Evolutionary conservation across 2,329 filamentous ascomycete genomes (phyloP).

Genomic region (Ophiosphaerella narmari): DNA sequence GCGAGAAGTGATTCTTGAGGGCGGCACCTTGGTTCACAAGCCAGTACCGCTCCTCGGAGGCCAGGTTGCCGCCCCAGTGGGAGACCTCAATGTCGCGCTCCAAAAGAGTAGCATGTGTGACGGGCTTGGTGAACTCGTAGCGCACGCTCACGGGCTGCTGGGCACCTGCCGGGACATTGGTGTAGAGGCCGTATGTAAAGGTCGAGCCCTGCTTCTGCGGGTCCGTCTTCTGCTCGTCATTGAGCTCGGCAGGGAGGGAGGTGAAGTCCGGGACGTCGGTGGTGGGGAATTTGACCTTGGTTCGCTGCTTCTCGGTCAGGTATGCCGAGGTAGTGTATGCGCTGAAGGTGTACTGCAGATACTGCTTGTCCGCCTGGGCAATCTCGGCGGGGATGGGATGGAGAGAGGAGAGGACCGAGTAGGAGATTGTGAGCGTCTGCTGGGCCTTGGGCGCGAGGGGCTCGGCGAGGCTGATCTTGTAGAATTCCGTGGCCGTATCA

Average conservation of each 20-base stretch:
- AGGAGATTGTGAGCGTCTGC: conserved; percentile 85
- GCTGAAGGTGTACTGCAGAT: conserved; percentile 82
- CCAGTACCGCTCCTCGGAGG: conserved; percentile 91
- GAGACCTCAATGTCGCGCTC: conserved; percentile 94
- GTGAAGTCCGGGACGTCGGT: conserved; percentile 84
- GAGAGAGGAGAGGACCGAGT: conserved; percentile 79
- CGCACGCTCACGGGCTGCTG: conserved; percentile 75
- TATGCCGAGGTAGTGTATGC: conserved; percentile 85
- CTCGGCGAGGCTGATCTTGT: conserved; percentile 76
- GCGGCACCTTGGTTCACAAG: conserved; percentile 85
- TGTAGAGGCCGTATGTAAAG: conserved; percentile 89
- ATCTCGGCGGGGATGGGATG: conserved; percentile 80
- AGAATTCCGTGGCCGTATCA: conserved; percentile 66
- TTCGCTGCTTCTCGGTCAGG: conserved; percentile 89
- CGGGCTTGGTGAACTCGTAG: conserved; percentile 93
- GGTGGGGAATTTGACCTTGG: conserved; percentile 87
- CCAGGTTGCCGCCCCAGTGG: conserved; percentile 97
- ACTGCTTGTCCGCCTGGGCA: conserved; percentile 84
- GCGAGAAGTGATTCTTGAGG: conserved; percentile 57
- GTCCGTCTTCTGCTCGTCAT: conserved; percentile 65
- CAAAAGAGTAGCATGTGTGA: conserved; percentile 76
- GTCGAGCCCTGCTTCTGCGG: conserved; percentile 84
- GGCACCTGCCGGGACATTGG: conserved; percentile 78
- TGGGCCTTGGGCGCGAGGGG: conserved; percentile 77
- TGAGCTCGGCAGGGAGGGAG: conserved; percentile 63